Percentiles rank a stretch among this genome's conserved stretches.
These are phyloP conservation scores for Helicosporidium sp. DNA, from an alignment of 139 green algal species.

Conservation along the genomic window DNA sequence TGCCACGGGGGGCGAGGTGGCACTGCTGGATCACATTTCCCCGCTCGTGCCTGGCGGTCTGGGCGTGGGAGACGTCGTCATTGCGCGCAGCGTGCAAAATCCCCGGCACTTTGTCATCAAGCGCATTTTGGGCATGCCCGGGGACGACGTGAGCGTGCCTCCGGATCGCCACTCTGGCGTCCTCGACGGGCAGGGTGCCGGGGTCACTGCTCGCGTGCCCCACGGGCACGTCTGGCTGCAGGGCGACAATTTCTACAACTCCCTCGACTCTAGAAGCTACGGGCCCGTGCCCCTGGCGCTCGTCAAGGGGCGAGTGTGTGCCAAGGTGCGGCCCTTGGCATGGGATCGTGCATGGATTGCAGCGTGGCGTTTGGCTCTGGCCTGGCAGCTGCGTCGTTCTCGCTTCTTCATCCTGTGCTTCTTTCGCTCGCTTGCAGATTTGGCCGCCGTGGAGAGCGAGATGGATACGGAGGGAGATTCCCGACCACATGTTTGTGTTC, in stretches of 20 bases:
- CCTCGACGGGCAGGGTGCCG: background rate
- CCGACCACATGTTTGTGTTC: constrained; percentile 2
- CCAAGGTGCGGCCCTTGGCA: too few species aligned
- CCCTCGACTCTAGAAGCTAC: constrained; percentile 54
- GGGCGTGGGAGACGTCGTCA: constrained; percentile 36
- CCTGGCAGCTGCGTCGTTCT: too few species aligned
- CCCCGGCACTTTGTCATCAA: constrained; percentile 53
- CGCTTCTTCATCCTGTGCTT: too few species aligned
- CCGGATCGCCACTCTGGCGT: background rate
- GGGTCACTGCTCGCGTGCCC: too few species aligned
- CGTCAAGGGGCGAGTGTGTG: constrained; percentile 35
- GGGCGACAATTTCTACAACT: constrained; percentile 58
- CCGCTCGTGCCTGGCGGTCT: constrained; percentile 10
- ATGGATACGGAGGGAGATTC: constrained; percentile 13
- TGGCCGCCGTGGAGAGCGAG: constrained; percentile 22
- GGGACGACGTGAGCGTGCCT: constrained; percentile 20
- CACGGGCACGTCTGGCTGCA: constrained; percentile 54
- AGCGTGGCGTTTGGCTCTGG: too few species aligned
- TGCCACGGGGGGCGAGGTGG: constrained; percentile 46
- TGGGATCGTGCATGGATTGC: too few species aligned
- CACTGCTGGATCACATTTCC: constrained; percentile 45
- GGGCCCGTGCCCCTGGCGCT: constrained; percentile 48
- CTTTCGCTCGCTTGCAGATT: too few species aligned
- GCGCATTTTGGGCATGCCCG: constrained; percentile 39
- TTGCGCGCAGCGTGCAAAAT: constrained; percentile 41